These are phyloP conservation scores for Debaryomyces subglobosus DNA, from an alignment of 1,139 yeast genomes.

Conservation along the genomic window DNA sequence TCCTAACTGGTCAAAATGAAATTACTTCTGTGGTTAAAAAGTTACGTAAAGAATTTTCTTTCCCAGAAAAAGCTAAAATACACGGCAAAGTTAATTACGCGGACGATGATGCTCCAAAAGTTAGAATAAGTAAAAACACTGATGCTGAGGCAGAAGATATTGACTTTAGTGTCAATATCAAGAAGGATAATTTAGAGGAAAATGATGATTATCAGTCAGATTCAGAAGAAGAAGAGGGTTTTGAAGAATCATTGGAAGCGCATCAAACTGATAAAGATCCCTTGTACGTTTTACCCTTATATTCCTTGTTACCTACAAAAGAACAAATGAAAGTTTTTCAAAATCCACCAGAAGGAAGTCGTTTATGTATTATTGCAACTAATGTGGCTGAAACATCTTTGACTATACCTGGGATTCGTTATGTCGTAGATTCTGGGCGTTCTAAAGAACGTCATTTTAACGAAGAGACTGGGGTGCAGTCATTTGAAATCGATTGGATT, in stretches of 20 bases:
- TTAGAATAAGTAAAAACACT: slow-evolving; percentile 62
- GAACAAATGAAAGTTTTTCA: slow-evolving; percentile 95
- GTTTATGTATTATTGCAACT: slow-evolving; percentile 93
- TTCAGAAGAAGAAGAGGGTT: slow-evolving; percentile 80
- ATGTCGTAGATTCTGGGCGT: slow-evolving; percentile 95
- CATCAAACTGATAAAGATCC: slow-evolving; percentile 83
- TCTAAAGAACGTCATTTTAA: slow-evolving; percentile 86
- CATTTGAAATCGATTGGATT: slow-evolving; percentile 90
- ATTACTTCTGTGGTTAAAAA: slow-evolving; percentile 75
- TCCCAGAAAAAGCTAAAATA: slow-evolving; percentile 33
- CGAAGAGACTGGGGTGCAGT: slow-evolving; percentile 87
- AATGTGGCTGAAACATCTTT: slow-evolving; percentile 97
- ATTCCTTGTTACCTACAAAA: slow-evolving; percentile 86
- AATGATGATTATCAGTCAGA: slow-evolving; percentile 41
- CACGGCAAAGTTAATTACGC: slow-evolving; percentile 16
- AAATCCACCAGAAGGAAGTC: slow-evolving; percentile 78
- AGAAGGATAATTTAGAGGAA: slow-evolving; percentile 31
- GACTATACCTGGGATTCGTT: slow-evolving; percentile 93
- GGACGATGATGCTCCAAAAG: slow-evolving; percentile 40
- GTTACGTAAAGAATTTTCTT: slow-evolving; percentile 71
- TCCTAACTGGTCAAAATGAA: slow-evolving; percentile 94
- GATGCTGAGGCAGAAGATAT: slow-evolving; percentile 87
- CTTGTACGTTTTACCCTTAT: slow-evolving; percentile 85
- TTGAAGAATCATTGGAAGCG: slow-evolving; percentile 76
- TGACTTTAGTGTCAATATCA: slow-evolving; percentile 67